Evolutionary conservation across 139 green algal genomes (phyloP), one percentile per base, ranked within the genome.

Genomic region (Micromonas pusilla): DNA sequence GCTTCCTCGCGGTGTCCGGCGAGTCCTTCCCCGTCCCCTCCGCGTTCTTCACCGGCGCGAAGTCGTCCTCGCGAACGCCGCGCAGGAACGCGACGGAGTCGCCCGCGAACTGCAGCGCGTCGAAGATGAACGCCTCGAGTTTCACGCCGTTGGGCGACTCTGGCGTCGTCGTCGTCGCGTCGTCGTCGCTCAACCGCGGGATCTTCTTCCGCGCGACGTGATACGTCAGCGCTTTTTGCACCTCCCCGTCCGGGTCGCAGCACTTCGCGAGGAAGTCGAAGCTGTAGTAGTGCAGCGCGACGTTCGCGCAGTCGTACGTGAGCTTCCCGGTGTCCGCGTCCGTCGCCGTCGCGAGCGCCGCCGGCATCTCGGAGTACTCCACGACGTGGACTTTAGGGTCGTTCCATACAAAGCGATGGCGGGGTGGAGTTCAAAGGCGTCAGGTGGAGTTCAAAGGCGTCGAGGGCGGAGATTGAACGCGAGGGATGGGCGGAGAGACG

Each of bases 81-180:
- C 90, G 84, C 77, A 91, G 52, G 65, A 91, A 75, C 4, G 72
- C 66, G 0, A 75, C 70, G 34, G 52, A 31, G 37, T 79, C 81
- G 25, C 23, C 77, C n/a, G 36, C 63, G 68, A 87, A 76, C 4
- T 85, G 79, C 76, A 97, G 97, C 28, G 87, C 87, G 87, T 98
- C 93, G 79, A 98, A 98, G 72, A 97, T 97, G 82, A 98, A 98
- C 32, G 90, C 81, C 89, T 98, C 93, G 71, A 98, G 86, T 84
- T 98, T 98, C 23, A 97, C 82, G 45, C 91, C 93, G 33, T 78
- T 75, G 3, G 37, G 37, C 37, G 31, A 19, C 23, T 28, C 30
- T 2, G 37, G 68, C 23, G 26, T 65, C 23, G 28, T 36, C 6
- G 68, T 75, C 21, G 23, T 16, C 3, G 34, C 52, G 32, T 54